Percentiles rank a stretch among this genome's conserved stretches.
Conservation (phyloP, 164 flowering plant genomes). For the Vitis rotundifolia region DNA sequence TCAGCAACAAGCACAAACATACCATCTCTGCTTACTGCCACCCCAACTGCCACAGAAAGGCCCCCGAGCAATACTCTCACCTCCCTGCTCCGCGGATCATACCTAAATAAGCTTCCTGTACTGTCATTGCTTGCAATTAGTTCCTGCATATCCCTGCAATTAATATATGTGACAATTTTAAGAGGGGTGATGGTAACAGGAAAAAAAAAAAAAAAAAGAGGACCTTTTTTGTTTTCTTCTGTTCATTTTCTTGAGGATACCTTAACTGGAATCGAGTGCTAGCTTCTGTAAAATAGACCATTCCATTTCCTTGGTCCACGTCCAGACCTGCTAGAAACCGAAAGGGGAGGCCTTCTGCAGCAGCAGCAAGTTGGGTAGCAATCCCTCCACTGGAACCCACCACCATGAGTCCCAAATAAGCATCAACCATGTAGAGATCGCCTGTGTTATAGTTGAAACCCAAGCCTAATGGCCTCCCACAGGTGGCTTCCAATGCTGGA, state of each 20-base stretch:
- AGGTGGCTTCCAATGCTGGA: conserved; percentile 15
- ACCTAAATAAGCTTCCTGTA: conserved; percentile 27
- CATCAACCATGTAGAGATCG: conserved; percentile 45
- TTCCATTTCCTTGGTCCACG: conserved; percentile 28
- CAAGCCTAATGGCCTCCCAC: conserved; percentile 48
- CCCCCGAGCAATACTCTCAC: conserved; percentile 23
- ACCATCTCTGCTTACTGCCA: conserved; percentile 36
- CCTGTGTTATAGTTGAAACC: conserved; percentile 31
- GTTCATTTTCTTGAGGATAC: conserved; percentile 14
- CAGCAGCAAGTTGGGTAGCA: conserved; percentile 21
- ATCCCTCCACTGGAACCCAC: conserved; percentile 35
- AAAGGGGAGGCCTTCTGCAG: conserved; percentile 29
- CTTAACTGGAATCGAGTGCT: conserved; percentile 41
- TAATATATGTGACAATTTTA: no score
- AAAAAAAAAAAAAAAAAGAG: no score
- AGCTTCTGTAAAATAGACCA: conserved; percentile 49
- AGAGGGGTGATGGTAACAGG: no score
- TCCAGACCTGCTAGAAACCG: conserved; percentile 31
- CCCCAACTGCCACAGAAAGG: conserved; percentile 41
- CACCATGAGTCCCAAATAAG: conserved; percentile 34
- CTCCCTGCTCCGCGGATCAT: conserved; percentile 13
- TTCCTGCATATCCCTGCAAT: no score
- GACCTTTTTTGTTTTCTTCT: no score
- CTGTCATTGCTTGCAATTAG: conserved; percentile 17
- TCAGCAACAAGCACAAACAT: conserved; percentile 38